Evolutionary conservation across 1,284 basidiomycete species (phyloP), one percentile per base, ranked within the genome.

Genomic region (Ceratobasidium sp.): DNA sequence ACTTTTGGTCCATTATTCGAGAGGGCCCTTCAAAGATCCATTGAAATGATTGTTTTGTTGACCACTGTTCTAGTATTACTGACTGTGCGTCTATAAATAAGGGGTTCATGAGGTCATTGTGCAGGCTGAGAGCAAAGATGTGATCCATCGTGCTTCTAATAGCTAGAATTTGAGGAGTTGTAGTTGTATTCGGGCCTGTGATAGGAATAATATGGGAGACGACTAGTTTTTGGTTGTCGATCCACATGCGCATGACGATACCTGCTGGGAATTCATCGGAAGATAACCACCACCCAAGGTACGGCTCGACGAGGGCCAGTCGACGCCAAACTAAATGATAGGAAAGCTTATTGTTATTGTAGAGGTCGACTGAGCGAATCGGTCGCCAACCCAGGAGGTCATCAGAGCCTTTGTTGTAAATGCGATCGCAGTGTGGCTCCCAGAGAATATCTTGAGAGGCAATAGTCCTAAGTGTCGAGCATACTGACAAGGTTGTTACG

Each of bases 241-340:
- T n/a, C 27, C 32, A 15, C 20, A 65, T 65, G 13, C 50, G 62
- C 50, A 65, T 65, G 22, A 65, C 31, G 31, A 52, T 65, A 17
- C 62, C 62, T 13, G 34, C 38, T n/a, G 62, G 49, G 22, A 20
- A 32, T n/a, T 65, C 27, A 8, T 65, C 62, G 25, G 53, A 10
- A 7, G 62, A 53, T 38, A 65, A 65, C 62, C 62, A 65, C 62
- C 62, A 65, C 13, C 62, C 62, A 53, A 65, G 62, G 35, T 65
- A 65, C 31, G 47, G 20, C 27, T 65, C 62, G n/a, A n/a, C 49
- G 17, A 65, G 27, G 35, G 29, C 34, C 22, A 65, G 34, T 43
- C 62, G 32, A 17, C 62, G 47, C 62, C 62, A 65, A 13, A 65
- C 40, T 40, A 65, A 31, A 49, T 53, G 35, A 31, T 65, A 65